Evolutionary conservation across 1,139 yeast species (phyloP), one percentile per base, ranked within the genome.

Genomic region (Blastobotrys buckinghamii): DNA sequence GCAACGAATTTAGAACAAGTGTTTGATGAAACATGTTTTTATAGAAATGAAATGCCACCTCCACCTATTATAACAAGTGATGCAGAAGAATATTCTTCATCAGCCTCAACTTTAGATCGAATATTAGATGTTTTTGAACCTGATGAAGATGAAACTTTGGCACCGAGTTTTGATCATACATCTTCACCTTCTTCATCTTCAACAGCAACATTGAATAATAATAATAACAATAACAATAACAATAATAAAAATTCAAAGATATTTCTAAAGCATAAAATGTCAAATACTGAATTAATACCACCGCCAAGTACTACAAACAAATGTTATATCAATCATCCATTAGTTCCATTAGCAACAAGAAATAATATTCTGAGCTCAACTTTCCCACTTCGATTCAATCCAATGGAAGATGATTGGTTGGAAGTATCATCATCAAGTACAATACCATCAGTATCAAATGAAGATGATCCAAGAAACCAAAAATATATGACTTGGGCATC

Each of bases 351-450:
- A 36, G 57, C 62, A 5, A 55, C 56, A 26, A 48, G 60, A 32
- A 55, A 55, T 48, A 55, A 53, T 44, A 54, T 55, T 12, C 29
- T 58, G 6, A 49, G 52, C 33, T 46, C 54, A 7, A 55, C 58
- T 7, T 51, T 51, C 17, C 54, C 61, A n/a, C 45, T 59, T 37
- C 47, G 49, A 30, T 59, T 60, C 51, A 46, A 53, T 35, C 53
- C 60, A 1, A 54, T 55, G 54, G 64, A 60, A 17, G 62, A 60
- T 35, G 63, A 59, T 50, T 60, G 63, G 63, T 51, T 60, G 16
- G 64, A 60, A 34, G 53, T 53, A 15, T 30, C 44, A 13, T n/a
- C 16, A 10, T 17, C 22, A 16, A 34, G 38, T 19, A 16, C 15
- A 6, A 22, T 20, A 6, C 39, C 39, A 19, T 35, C 36, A 7